Evolutionary conservation across 164 flowering plant species (phyloP), one percentile per base, ranked within the genome.

Genomic region (Vitis rupestris): DNA sequence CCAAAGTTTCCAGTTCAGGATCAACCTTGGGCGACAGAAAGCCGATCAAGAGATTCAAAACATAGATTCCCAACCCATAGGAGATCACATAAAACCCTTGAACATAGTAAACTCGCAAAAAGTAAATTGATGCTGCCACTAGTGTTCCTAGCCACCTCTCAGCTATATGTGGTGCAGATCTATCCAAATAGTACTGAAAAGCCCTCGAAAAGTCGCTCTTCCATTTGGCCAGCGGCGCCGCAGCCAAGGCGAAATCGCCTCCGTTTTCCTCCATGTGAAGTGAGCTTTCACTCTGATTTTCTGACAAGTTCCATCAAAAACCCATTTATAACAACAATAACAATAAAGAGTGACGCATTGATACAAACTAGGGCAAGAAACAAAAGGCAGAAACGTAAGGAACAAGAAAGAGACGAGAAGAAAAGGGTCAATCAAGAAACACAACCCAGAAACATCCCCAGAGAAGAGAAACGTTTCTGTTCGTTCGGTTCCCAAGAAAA

Each of bases 11-110:
- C 63, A 88, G 68, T 79, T 92, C 96, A 1, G 92, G 96, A 76
- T 92, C 97, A 67, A 86, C 82, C 76, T 90, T 85, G 0, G 96
- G 96, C 11, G 94, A 92, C 50, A 92, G 83, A 69, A 92, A 92
- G 50, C 97, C 97, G 61, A 92, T 92, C 79, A 90, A 81, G 70
- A 92, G 82, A 74, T 87, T 90, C 83, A 90, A 74, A 48, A 92
- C 64, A 63, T 90, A 90, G 72, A 89, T 90, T 44, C 94, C 96
- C 4, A 90, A 78, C 1, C 94, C 96, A 64, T 92, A 92, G 2
- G 92, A 78, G 4, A 92, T 78, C 44, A 92, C 79, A 81, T 90
- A 90, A 74, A 90, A 92, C 27, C 98, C 98, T 67, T 89, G 90
- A 67, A 85, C 72, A 61, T 69, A 88, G 74, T 84, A 90, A 71